A percentile compares a stretch with the other conserved stretches of the same genome.
These are phyloP conservation scores for Alternaria consortialis DNA, from an alignment of 2,329 filamentous ascomycete species.

Conservation along the genomic window DNA sequence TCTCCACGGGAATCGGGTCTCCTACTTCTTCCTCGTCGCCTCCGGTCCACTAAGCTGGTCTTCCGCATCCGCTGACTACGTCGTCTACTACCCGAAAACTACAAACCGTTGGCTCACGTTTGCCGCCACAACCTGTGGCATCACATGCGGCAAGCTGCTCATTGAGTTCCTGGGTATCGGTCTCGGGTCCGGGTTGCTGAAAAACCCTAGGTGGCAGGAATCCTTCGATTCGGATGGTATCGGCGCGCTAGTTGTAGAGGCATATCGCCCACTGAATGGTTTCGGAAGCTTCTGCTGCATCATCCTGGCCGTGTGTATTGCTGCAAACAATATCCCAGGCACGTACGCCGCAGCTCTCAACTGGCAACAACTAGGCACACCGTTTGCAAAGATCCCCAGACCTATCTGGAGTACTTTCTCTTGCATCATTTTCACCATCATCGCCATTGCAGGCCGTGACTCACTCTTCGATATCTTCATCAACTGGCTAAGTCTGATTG, in stretches of 20 bases:
- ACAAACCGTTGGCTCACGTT: slow-evolving; percentile 59
- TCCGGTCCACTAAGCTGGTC: slow-evolving; percentile 69
- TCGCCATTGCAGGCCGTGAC: slow-evolving; percentile 71
- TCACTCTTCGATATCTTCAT: slow-evolving; percentile 68
- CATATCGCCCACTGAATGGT: slow-evolving; percentile 62
- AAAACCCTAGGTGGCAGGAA: slow-evolving; percentile 61
- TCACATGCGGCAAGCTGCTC: slow-evolving; percentile 65
- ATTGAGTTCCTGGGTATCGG: slow-evolving; percentile 69
- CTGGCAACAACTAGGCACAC: slow-evolving; percentile 69
- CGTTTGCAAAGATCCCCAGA: slow-evolving; percentile 69
- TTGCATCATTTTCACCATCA: slow-evolving; percentile 64
- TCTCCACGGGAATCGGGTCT: slow-evolving; percentile 65
- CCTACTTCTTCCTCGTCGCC: slow-evolving; percentile 73
- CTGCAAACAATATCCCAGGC: slow-evolving; percentile 71
- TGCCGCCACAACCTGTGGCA: slow-evolving; percentile 62
- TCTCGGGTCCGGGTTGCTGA: slow-evolving; percentile 65
- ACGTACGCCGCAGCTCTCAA: slow-evolving; percentile 72
- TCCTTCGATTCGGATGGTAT: slow-evolving; percentile 64
- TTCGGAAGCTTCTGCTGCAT: slow-evolving; percentile 73
- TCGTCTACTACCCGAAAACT: slow-evolving; percentile 68
- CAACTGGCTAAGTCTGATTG: slow-evolving; percentile 63
- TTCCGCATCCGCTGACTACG: slow-evolving; percentile 69
- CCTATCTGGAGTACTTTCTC: slow-evolving; percentile 70
- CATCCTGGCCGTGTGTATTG: slow-evolving; percentile 63
- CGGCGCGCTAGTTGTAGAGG: slow-evolving; percentile 69